Evolutionary conservation across 2,329 filamentous ascomycete genomes (phyloP), one percentile per base, ranked within the genome.

Genomic region (Arthrinium phaeospermum): DNA sequence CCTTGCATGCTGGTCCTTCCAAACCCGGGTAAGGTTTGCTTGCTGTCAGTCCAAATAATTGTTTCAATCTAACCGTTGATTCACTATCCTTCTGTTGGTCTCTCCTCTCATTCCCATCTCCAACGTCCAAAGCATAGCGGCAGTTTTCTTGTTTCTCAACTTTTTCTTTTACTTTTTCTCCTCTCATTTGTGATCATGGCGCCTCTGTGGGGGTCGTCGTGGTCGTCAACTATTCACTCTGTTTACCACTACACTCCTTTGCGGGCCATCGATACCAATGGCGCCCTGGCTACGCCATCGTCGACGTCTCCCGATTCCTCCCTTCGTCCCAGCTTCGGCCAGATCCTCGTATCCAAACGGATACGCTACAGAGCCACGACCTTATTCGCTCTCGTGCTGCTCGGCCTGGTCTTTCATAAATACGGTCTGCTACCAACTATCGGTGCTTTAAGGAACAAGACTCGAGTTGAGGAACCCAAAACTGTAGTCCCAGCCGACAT

Each of bases 271-370:
- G 78, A 80, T 24, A 72, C 72, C 34, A 75, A 71, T 41, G 64
- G 73, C 37, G 64, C 75, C 30, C 7, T 16, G 0, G 45, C 73
- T 8, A 73, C 70, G 41, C 69, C 74, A 37, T 64, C 78, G 49
- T 71, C 74, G 53, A 74, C 76, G n/a, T 75, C 76, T 27, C 70
- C 80, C 76, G 72, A 81, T 71, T 74, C 81, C 74, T 61, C 68
- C 74, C 5, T 77, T 71, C 74, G 72, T 53, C 82, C 82, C 24
- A 83, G 78, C 64, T 61, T 83, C 30, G 75, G 74, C 13, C 80
- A 83, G 75, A 79, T 84, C 49, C 73, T 84, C 7, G 78, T 77
- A 46, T 83, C 81, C n/a, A 82, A 81, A 71, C 76, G 78, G 47
- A 77, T 81, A 16, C 81, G 81, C 27, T 80, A 79, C 49, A 72